These are phyloP conservation scores for Basipetospora chlamydospora DNA, from an alignment of 2,329 filamentous ascomycete genomes.

Conservation along the genomic window DNA sequence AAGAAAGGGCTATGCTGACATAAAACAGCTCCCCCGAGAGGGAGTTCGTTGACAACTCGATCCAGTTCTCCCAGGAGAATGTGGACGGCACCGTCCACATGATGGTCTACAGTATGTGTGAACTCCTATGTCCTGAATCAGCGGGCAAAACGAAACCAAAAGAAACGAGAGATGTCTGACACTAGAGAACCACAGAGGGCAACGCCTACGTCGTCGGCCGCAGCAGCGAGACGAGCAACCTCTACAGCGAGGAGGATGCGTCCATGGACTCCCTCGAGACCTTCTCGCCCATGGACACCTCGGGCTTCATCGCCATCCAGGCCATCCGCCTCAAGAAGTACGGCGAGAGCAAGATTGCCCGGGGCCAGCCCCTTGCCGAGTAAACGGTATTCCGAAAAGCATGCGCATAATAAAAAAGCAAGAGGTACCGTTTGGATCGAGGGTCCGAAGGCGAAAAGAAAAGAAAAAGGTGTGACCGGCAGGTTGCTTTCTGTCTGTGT, in stretches of 20 bases:
- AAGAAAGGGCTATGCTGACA: too few species aligned
- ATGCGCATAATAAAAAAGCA: too few species aligned
- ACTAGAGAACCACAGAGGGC: constrained; percentile 30
- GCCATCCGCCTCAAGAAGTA: constrained; percentile 47
- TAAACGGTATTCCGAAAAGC: too few species aligned
- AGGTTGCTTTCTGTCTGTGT: too few species aligned
- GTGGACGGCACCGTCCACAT: constrained; percentile 14
- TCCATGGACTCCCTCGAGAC: constrained; percentile 33
- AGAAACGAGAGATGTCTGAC: not conserved
- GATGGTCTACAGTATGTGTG: not conserved
- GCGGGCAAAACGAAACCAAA: not conserved
- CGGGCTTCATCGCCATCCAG: constrained; percentile 52
- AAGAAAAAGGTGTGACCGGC: too few species aligned
- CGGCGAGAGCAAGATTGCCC: constrained; percentile 5
- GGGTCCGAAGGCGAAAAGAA: too few species aligned
- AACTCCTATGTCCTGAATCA: not conserved
- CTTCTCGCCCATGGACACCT: constrained; percentile 25
- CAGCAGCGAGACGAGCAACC: constrained; percentile 28
- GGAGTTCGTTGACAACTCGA: constrained; percentile 46
- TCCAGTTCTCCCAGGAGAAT: constrained; percentile 42
- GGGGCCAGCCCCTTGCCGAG: too few species aligned
- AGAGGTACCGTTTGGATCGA: too few species aligned
- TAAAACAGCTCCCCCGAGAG: constrained; percentile 31
- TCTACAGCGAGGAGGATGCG: constrained; percentile 32
- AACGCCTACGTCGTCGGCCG: constrained; percentile 30